Conservation (phyloP, 2,329 filamentous ascomycete species). For the Scorias spongiosa region DNA sequence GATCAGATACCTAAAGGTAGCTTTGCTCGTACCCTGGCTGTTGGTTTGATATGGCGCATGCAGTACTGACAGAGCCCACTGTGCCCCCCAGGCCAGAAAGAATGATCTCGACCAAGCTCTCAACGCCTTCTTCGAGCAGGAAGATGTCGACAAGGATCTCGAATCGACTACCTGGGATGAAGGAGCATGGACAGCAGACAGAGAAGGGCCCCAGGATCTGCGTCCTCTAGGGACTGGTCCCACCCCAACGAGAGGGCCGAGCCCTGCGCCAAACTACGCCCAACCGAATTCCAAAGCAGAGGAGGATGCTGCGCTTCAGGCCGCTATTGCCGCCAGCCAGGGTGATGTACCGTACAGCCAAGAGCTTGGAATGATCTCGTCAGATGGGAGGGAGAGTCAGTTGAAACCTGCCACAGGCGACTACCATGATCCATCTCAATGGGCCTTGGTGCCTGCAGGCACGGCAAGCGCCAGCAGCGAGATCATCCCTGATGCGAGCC, state of each 20-base stretch:
- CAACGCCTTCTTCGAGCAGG: slow-evolving; percentile 17
- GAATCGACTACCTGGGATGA: slow-evolving; percentile 16
- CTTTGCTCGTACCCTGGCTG: neutral
- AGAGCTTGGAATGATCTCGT: slow-evolving; percentile 38
- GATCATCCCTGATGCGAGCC: slow-evolving; percentile 33
- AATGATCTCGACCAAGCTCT: slow-evolving; percentile 15
- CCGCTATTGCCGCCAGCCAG: slow-evolving; percentile 13
- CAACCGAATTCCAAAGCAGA: slow-evolving; percentile 15
- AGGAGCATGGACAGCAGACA: slow-evolving; percentile 11
- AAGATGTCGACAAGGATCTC: slow-evolving; percentile 16
- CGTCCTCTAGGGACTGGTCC: slow-evolving; percentile 15
- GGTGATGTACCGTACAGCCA: slow-evolving; percentile 20
- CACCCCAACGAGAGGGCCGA: slow-evolving; percentile 17
- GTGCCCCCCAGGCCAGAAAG: slow-evolving; percentile 14
- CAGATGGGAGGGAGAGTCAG: slow-evolving; percentile 20
- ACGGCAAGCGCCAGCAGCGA: slow-evolving; percentile 35
- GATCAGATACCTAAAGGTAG: slow-evolving; percentile 16
- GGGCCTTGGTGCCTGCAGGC: slow-evolving; percentile 33
- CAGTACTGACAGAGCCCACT: neutral
- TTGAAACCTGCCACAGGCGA: slow-evolving; percentile 42
- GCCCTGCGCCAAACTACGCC: slow-evolving; percentile 10
- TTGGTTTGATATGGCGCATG: neutral
- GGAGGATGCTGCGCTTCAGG: slow-evolving; percentile 15
- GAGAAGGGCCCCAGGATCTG: slow-evolving; percentile 15
- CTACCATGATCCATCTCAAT: slow-evolving; percentile 37